Conservation (phyloP, 225 moss, liverwort and hornwort genomes). For the Thuidium tamariscinum region DNA sequence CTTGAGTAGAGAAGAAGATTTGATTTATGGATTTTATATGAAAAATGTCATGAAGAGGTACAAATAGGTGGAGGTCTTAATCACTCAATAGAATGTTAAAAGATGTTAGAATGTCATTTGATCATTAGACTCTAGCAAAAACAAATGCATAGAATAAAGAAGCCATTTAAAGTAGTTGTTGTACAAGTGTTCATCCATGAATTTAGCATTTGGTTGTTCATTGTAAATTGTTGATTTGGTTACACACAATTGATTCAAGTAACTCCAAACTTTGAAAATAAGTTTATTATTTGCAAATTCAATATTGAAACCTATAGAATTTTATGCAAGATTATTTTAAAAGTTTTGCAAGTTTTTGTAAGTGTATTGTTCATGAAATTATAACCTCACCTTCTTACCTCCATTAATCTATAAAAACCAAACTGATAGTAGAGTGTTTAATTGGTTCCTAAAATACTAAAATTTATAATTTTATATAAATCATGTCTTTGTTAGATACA, state of each 20-base stretch:
- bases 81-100: not conserved
- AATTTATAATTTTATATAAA: not conserved
- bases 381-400: not conserved
- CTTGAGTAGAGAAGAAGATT: not conserved
- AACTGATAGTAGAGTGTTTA: not conserved
- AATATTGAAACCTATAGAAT: not conserved
- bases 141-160: not conserved
- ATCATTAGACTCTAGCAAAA: not conserved
- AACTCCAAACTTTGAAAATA: not conserved
- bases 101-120: not conserved
- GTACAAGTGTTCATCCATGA: accelerated
- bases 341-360: not conserved
- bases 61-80: not conserved
- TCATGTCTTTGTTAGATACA: no score
- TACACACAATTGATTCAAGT: not conserved
- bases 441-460: not conserved
- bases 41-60: not conserved
- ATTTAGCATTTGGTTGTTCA: not conserved
- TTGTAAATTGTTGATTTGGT: not conserved
- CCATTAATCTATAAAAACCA: not conserved
- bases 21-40: not conserved
- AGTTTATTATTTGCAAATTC: not conserved
- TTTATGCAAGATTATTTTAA: not conserved
- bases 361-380: not conserved
- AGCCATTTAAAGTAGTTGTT: accelerated